Conservation (phyloP, 257 asterid species). For the Scutellaria galericulata region DNA sequence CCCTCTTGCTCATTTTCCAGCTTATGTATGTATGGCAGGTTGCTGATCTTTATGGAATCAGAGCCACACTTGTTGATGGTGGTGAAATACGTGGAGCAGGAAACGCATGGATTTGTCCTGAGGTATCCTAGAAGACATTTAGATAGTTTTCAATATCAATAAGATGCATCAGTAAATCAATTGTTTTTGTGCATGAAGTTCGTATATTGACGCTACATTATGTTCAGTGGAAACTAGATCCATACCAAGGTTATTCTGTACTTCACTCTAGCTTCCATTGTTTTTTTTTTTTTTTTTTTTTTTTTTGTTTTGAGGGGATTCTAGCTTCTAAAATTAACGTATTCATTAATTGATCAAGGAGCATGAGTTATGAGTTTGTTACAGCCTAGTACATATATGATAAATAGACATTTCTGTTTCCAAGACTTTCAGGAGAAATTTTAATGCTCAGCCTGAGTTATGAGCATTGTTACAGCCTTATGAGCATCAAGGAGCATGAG, state of each 20-base stretch:
- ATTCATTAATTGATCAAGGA: constrained; percentile 25
- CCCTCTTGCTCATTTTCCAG: constrained; percentile 32
- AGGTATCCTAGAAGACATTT: constrained; percentile 59
- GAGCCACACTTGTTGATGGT: constrained; percentile 98
- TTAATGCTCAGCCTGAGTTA: constrained; percentile 25
- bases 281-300: too few relatives aligned
- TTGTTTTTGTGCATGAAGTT: constrained; percentile 23
- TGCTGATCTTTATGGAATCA: constrained; percentile 97
- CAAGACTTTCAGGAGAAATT: constrained; percentile 21
- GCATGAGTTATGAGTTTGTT: constrained; percentile 5
- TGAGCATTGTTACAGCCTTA: too few relatives aligned
- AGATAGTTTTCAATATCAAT: constrained; percentile 21
- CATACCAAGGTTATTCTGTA: constrained; percentile 13
- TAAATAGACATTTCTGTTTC: constrained; percentile 11
- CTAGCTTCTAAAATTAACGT: constrained; percentile 18
- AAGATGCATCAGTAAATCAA: constrained; percentile 26
- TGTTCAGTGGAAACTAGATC: constrained; percentile 14
- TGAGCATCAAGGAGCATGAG: too few relatives aligned
- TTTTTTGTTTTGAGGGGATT: not conserved
- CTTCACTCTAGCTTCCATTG: not conserved
- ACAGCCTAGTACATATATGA: constrained; percentile 11
- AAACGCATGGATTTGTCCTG: constrained; percentile 99
- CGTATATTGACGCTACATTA: constrained; percentile 9
- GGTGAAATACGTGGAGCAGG: constrained; percentile 99
- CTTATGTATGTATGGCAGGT: constrained; percentile 58